Conservation (phyloP, 345 rosid genomes). For the Cardamine resedifolia region DNA sequence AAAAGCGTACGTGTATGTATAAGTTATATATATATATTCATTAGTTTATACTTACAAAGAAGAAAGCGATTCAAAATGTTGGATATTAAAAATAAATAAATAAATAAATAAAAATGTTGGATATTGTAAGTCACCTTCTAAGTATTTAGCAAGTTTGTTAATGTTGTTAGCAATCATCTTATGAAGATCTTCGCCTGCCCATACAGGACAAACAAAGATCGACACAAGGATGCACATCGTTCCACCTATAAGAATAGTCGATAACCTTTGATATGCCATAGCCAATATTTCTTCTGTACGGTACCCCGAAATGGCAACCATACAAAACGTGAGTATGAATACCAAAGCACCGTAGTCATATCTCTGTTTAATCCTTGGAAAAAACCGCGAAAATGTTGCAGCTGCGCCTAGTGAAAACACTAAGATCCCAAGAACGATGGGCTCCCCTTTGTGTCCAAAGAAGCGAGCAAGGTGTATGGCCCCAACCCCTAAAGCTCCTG, state of each 20-base stretch:
- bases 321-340: conserved; percentile 73
- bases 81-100: no score
- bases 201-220: conserved; percentile 57
- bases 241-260: conserved; percentile 71
- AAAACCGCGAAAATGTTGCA: conserved; percentile 68
- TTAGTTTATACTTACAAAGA: not conserved
- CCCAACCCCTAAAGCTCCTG: conserved; percentile 64
- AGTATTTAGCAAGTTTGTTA: conserved; percentile 53
- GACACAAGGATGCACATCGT: conserved; percentile 47
- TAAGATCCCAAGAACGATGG: conserved; percentile 60
- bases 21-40: not conserved
- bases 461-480: conserved; percentile 58
- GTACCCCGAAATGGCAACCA: conserved; percentile 74
- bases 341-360: conserved; percentile 80
- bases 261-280: conserved; percentile 53
- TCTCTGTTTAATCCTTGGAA: conserved; percentile 72
- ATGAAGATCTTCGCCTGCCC: conserved; percentile 84
- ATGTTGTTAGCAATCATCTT: conserved; percentile 48
- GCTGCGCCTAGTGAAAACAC: conserved; percentile 67
- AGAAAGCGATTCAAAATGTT: not conserved
- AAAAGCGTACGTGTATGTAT: conserved; percentile 13
- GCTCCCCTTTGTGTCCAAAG: conserved; percentile 61
- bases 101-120: no score
- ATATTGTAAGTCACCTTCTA: conserved; percentile 51
- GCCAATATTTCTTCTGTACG: conserved; percentile 52